Base-by-base conservation (phyloP, 192 early-diverging fungal genomes). In the Radiomyces spectabilis region DNA sequence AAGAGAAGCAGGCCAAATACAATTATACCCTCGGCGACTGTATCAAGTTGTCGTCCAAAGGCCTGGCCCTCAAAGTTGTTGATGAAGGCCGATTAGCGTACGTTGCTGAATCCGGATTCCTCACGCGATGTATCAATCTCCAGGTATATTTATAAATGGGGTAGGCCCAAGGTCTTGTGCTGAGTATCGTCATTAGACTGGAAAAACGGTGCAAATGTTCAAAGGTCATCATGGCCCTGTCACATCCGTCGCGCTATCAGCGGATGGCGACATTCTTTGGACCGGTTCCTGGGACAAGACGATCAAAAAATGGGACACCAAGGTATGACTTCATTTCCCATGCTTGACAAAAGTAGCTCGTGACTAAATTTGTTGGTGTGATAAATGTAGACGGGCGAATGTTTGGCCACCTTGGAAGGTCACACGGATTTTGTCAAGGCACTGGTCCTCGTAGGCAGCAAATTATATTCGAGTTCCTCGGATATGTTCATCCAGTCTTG, bases 221-320 rank as follows among this genome's bases (percentile, higher is more conserved):
- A 79, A 79, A 33, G 83, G 82, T 21, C 88, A 91, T 48, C 57
- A 57, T 5, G 88, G 86, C 15, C 88, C 88, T 8, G 83, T 85
- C 15, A 91, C 88, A 9, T 72, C 75, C 5, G 63, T 89, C 15
- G 80, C 74, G 0, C 57, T 82, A 27, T 71, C 80, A 2, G 45
- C 57, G 12, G 70, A 74, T 13, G 80, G 73, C 22, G 78, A 72
- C 5, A 82, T 75, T 31, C 66, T 94, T 18, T 79, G 91, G 45
- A 95, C 89, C 1, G 91, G 88, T 19, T 94, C 95, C 6, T 98
- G 95, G 95, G 95, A 98, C 71, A 95, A 93, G 68, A 84, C 85
- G 0, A 68, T 93, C 51, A 82, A 70, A 37, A 79, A 91, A 35
- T 98, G 93, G 92, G 71, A 90, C 41, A 72, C 82, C 1, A 77